These are phyloP conservation scores for Alternaria novae-zelandiae DNA, from an alignment of 2,329 filamentous ascomycete genomes.

Conservation along the genomic window DNA sequence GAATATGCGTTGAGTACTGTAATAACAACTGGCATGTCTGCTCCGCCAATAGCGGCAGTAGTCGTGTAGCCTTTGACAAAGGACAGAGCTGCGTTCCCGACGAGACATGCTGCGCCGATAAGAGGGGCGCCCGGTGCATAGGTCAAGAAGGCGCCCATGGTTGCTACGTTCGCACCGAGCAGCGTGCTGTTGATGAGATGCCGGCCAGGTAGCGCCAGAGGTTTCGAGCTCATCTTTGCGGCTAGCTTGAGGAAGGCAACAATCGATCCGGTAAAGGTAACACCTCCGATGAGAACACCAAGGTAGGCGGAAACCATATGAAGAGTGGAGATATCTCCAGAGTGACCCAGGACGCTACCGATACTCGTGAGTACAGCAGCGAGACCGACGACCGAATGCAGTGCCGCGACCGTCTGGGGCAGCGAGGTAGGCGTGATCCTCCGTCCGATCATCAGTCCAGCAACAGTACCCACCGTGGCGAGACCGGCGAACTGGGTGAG, in stretches of 20 bases:
- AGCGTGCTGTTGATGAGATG: slow-evolving; percentile 78
- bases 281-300: slow-evolving; percentile 82
- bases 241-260: slow-evolving; percentile 89
- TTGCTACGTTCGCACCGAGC: slow-evolving; percentile 77
- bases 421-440: slow-evolving; percentile 87
- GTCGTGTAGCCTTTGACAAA: slow-evolving; percentile 89
- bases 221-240: slow-evolving; percentile 80
- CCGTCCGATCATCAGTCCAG: slow-evolving; percentile 78
- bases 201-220: slow-evolving; percentile 73
- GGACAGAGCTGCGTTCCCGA: slow-evolving; percentile 76
- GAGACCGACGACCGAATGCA: slow-evolving; percentile 89
- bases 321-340: slow-evolving; percentile 75
- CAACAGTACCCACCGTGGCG: slow-evolving; percentile 72
- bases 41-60: slow-evolving; percentile 87
- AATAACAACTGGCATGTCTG: slow-evolving; percentile 92
- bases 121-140: slow-evolving; percentile 80
- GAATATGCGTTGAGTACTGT: slow-evolving; percentile 91
- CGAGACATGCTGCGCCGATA: slow-evolving; percentile 79
- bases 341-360: slow-evolving; percentile 79
- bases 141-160: slow-evolving; percentile 82
- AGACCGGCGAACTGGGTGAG: slow-evolving; percentile 80
- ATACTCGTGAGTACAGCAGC: slow-evolving; percentile 89
- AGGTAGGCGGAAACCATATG: slow-evolving; percentile 87
- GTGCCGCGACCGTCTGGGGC: slow-evolving; percentile 85
- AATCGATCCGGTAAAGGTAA: slow-evolving; percentile 90